phyloP scores from a whole-genome alignment of 805 yeast species.

The Candida quercuum region DNA sequence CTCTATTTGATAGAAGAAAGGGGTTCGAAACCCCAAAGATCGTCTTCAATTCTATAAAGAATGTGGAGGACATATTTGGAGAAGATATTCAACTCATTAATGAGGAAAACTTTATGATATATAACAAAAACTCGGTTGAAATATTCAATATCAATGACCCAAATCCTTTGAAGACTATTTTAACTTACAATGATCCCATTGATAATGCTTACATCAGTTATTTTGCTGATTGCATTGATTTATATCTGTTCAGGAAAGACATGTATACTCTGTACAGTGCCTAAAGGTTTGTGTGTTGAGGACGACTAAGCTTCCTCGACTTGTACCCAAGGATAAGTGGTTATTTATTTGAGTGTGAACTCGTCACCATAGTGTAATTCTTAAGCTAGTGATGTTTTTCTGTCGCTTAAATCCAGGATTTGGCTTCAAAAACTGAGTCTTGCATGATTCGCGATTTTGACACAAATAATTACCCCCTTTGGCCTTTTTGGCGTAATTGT shows the following conservation, averaged over 20 bases:
- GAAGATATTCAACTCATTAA: constrained; percentile 4
- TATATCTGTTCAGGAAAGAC: background rate
- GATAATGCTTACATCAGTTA: background rate
- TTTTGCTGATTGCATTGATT: no score
- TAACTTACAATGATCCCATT: constrained; percentile 1
- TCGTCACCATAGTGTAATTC: no score
- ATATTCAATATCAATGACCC: constrained; percentile 3
- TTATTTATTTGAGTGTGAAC: no score
- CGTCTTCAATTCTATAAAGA: constrained; percentile 4
- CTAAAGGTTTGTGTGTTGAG: no score
- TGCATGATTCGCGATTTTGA: no score
- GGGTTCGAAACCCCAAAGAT: constrained; percentile 4
- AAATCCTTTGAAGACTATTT: constrained; percentile 8
- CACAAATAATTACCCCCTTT: background rate
- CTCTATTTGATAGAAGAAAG: constrained; percentile 9
- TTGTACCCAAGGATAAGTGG: no score
- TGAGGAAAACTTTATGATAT: constrained; percentile 4
- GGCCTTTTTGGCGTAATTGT: background rate
- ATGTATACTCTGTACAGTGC: background rate
- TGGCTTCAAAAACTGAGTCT: no score
- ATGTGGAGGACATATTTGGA: constrained; percentile 5
- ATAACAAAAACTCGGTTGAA: constrained; percentile 7
- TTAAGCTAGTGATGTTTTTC: no score
- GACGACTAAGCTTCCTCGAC: no score
- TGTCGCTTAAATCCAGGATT: no score